Evolutionary conservation across 2,329 filamentous ascomycete genomes (phyloP).

Genomic region (Cladosporium sp.): DNA sequence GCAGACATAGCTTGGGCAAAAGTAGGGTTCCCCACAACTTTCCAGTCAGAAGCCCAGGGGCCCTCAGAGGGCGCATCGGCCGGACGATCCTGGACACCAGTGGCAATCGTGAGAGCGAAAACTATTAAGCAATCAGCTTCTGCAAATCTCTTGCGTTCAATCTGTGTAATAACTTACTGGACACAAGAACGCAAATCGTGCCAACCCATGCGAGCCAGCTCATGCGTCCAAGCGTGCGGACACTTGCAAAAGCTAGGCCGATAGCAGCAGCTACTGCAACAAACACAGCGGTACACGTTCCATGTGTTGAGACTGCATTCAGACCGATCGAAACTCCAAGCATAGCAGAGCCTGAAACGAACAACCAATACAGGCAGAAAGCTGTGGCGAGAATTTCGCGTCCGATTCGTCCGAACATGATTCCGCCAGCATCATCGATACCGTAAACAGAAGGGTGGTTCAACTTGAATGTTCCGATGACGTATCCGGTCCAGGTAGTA

Average conservation of each 20-base stretch:
- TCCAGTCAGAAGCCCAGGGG: conserved; percentile 35
- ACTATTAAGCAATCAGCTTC: conserved; percentile 13
- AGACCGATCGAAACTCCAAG: conserved; percentile 15
- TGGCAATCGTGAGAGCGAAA: conserved; percentile 39
- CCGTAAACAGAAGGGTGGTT: conserved; percentile 58
- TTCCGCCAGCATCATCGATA: conserved; percentile 58
- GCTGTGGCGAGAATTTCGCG: conserved; percentile 49
- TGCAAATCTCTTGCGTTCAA: no score
- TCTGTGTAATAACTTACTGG: conserved; percentile 17
- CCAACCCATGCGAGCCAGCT: conserved; percentile 43
- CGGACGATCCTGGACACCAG: conserved; percentile 41
- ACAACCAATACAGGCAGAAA: conserved; percentile 18
- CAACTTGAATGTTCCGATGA: conserved; percentile 56
- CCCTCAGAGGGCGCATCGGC: conserved; percentile 37
- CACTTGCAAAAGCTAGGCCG: conserved; percentile 40
- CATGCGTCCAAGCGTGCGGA: conserved; percentile 40
- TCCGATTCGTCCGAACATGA: conserved; percentile 55
- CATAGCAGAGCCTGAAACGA: conserved; percentile 20
- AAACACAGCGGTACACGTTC: conserved; percentile 45
- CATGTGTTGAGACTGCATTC: conserved; percentile 33
- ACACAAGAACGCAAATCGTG: conserved; percentile 29
- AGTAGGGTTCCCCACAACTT: conserved; percentile 26
- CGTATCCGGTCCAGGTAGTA: conserved; percentile 54
- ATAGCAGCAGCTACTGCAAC: conserved; percentile 47
- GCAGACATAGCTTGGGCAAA: conserved; percentile 24